Conservation (phyloP, 345 rosid genomes). For the Citropsis articulata region DNA sequence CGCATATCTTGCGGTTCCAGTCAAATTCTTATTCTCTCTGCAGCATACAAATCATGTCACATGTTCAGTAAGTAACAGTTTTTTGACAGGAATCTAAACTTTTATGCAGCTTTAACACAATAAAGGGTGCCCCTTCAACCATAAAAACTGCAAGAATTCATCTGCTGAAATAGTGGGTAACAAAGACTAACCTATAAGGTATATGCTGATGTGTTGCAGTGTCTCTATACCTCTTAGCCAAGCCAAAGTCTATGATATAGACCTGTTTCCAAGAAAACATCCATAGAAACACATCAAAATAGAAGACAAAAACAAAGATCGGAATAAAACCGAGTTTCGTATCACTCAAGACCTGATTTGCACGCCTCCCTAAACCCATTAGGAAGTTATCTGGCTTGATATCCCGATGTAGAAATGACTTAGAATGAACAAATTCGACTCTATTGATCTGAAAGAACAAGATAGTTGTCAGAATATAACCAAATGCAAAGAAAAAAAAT, state of each 20-base stretch:
- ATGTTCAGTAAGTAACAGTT: not conserved
- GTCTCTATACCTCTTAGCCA: conserved; percentile 90
- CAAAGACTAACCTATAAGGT: conserved; percentile 63
- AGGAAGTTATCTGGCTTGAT: conserved; percentile 93
- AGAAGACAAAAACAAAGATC: not conserved
- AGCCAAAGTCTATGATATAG: conserved; percentile 80
- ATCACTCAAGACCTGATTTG: conserved; percentile 57
- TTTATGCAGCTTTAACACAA: not conserved
- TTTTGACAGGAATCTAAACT: not conserved
- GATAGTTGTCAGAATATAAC: conserved; percentile 5
- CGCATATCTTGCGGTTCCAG: conserved; percentile 94
- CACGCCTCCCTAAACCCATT: conserved; percentile 90
- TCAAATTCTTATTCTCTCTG: conserved; percentile 94
- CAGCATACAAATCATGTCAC: conserved; percentile 6
- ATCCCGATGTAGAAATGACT: conserved; percentile 87
- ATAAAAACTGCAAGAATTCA: not conserved
- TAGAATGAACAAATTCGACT: conserved; percentile 80
- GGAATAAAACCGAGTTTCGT: conserved; percentile 6
- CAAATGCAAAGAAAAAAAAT: conserved; percentile 5
- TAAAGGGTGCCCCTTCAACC: not conserved
- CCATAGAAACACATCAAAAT: conserved; percentile 10
- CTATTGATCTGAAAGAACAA: conserved; percentile 63
- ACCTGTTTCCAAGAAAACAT: conserved; percentile 43
- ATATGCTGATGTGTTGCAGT: conserved; percentile 79
- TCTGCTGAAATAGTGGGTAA: not conserved